Evolutionary conservation across 345 rosid genomes (phyloP), one percentile per base, ranked within the genome.

Genomic region (Brassica nigra): DNA sequence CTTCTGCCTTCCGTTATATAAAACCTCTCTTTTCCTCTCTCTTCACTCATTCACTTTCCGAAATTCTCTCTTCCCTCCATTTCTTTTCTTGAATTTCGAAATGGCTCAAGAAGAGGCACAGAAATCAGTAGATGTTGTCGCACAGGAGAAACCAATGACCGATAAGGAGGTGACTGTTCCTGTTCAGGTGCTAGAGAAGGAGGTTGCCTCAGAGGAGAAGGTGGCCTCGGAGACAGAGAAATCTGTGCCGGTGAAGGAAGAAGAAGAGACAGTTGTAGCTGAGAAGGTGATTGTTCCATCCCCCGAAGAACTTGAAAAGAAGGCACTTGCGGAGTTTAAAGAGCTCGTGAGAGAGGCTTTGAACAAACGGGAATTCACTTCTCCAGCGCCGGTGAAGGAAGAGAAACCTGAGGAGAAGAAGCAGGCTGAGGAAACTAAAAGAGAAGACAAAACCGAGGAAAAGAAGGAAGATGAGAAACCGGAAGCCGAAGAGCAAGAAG

Each of bases 341-440:
- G 81, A 79, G 16, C 83, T 91, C 14, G 84, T 91, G n/a, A 89
- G 85, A 4, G 88, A 89, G 34, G 91, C 92, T 44, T 69, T 89
- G 12, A 81, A 82, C 70, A 85, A 80, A 68, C 84, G 79, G 3
- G 86, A 85, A 70, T 89, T 91, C 85, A 76, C 84, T 36, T 74
- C 86, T 76, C 85, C 80, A 0, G 57, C 86, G 0, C 68, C 74
- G 0, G 39, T 47, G 14, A 66, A 37, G 20, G 78, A 79, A 74
- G 68, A 79, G 78, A 79, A 74, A 73, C 1, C 27, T 0, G 27
- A 23, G 27, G 27, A 23, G 27, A 23, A 23, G 27, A 23, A 23
- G 27, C 27, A 0, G 0, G 27, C 27, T 1, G 27, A 23, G 27
- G 27, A 23, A 23, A 23, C 27, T 23, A 23, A 23, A 23, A 1